Evolutionary conservation across 345 rosid genomes (phyloP), one percentile per base, ranked within the genome.

Genomic region (Laguncularia racemosa): DNA sequence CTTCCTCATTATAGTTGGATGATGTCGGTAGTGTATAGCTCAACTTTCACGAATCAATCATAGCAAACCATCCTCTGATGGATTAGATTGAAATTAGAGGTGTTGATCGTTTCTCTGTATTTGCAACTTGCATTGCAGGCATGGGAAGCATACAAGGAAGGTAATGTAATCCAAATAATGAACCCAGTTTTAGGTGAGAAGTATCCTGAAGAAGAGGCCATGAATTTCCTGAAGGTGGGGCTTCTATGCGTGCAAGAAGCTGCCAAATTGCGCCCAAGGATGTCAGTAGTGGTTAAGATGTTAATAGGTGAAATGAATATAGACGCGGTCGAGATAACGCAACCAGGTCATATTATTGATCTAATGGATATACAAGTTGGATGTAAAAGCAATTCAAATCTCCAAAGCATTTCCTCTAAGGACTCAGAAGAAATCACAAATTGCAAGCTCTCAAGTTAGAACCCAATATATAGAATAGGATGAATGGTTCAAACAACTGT

Each of bases 221-320:
- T 61, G 44, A 50, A 62, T 26, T 76, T 79, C 77, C 55, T 78
- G 60, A 73, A 66, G 70, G 79, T 84, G 13, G 73, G 88, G 6
- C 68, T 81, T 13, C 73, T 82, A 17, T 85, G 88, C 18, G 82
- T 80, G 17, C 88, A 85, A 65, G 85, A 85, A 73, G 72, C 52
- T 13, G 79, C 75, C 45, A 71, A 44, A 66, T 65, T 46, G 48
- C 72, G 82, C 17, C 85, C 88, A 3, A 45, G 55, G 47, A 82
- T 84, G 84, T 74, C 91, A 1, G 19, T 19, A 2, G 79, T 61
- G 2, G 58, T 67, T 7, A 70, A 71, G 60, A 73, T 76, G 73
- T 44, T 82, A 72, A 64, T 55, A 4, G 63, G 66, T 46, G 75
- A 74, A 48, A 53, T 48, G 4, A 64, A 68, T 40, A 17, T 71